Percentiles rank a stretch among this genome's conserved stretches.
These are phyloP conservation scores for Fusarium brachygibbosum DNA, from an alignment of 2,329 filamentous ascomycete species.

Conservation along the genomic window DNA sequence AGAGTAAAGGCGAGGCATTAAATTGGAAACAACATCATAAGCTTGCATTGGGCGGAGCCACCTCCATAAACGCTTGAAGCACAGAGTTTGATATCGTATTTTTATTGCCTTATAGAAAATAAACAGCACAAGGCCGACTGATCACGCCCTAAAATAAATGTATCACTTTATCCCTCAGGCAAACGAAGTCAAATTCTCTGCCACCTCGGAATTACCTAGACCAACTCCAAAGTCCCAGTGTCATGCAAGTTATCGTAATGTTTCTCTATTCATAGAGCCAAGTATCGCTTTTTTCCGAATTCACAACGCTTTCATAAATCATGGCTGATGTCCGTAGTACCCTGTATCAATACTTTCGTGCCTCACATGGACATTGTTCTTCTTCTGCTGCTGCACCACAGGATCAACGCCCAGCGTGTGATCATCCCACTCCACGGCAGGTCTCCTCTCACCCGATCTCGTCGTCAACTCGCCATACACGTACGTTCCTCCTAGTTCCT, in stretches of 20 bases:
- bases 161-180: background rate
- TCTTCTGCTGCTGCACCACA: constrained; percentile 15
- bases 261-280: constrained; percentile 6
- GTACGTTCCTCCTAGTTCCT: constrained; percentile 44
- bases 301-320: constrained; percentile 9
- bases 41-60: background rate
- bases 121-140: too few species aligned
- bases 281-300: background rate
- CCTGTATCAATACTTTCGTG: constrained; percentile 40
- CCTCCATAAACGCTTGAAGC: background rate
- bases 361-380: constrained; percentile 13
- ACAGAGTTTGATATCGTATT: background rate
- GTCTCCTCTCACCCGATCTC: constrained; percentile 35
- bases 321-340: constrained; percentile 37
- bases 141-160: background rate
- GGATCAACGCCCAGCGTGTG: constrained; percentile 28
- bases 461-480: constrained; percentile 46
- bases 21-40: background rate
- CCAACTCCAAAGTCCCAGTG: background rate
- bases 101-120: background rate
- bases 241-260: background rate
- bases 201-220: background rate
- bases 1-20: constrained; percentile 15
- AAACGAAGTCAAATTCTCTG: background rate
- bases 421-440: constrained; percentile 48